Evolutionary conservation across 1,284 basidiomycete species (phyloP), one percentile per base, ranked within the genome.

Genomic region (Cryptococcus neoformans): DNA sequence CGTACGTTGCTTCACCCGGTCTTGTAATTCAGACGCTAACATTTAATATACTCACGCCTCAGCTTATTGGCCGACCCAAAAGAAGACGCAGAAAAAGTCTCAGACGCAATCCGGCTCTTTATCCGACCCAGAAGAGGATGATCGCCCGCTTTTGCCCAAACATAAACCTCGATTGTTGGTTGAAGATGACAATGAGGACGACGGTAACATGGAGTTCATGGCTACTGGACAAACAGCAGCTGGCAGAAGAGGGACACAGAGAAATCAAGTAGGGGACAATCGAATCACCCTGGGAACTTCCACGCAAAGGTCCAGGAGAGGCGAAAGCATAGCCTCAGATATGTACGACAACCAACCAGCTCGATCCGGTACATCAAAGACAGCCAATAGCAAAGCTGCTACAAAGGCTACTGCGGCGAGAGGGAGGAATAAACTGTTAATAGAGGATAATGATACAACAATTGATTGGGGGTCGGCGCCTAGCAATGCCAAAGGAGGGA

Each of bases 31-130:
- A 35, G 2, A 17, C 34, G 36, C 14, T 14, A 37, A 16, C 21
- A 38, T 28, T 44, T n/a, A 38, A 38, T 35, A 44, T 60, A 28
- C 55, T 28, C 11, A 53, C n/a, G n/a, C 3, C 28, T 28, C 53
- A 75, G 74, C 74, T 0, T 76, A 73, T 54, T 76, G 74, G 74
- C 57, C 63, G 0, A 57, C 65, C 1, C 66, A 74, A 42, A 28
- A 28, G 28, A 51, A 51, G 4, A 21, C 55, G 0, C 52, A 57
- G 10, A 60, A 62, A 37, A 58, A 63, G 3, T 47, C 59, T 28
- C 62, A 66, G 10, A 57, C 62, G n/a, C 57, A 56, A 6, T 56
- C 62, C 41, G 59, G 54, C 28, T 44, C 47, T 4, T 63, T 60
- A 17, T 65, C 68, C 14, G 64, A 65, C 1, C 66, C 68, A 44